phyloP scores from a whole-genome alignment of 441 rosid genomes.

The Mallotus japonicus region DNA sequence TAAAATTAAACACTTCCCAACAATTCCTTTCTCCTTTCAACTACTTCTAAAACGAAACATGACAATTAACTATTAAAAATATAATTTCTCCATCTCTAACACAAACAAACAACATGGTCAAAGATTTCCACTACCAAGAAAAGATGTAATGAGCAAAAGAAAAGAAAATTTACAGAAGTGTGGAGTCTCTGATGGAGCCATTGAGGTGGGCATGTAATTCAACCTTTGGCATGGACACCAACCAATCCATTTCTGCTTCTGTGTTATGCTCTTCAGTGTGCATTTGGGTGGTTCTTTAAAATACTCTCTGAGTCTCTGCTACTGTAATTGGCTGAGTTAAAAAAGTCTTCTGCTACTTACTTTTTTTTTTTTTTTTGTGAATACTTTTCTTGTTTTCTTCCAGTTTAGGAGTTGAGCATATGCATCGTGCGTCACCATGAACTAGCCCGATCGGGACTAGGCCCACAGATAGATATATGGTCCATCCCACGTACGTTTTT shows the following conservation, averaged over 20 bases:
- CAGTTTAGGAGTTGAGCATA: no score
- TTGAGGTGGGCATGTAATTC: conserved; percentile 98
- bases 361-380: not conserved
- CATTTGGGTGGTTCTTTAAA: no score
- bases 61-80: not conserved
- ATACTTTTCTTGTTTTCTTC: no score
- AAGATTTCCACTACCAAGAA: not conserved
- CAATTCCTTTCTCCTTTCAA: not conserved
- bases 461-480: no score
- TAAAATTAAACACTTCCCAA: not conserved
- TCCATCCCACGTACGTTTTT: no score
- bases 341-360: not conserved
- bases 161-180: conserved; percentile 58
- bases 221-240: conserved; percentile 67
- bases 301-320: no score
- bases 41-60: not conserved
- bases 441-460: no score
- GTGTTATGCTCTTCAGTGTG: not conserved
- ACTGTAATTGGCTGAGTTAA: no score
- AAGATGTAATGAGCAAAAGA: not conserved
- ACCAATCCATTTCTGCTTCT: conserved; percentile 54
- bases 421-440: no score
- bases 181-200: conserved; percentile 86
- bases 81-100: not conserved
- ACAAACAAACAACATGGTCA: not conserved